Evolutionary conservation across 768 basidiomycete genomes (phyloP).

Genomic region (Auriscalpium microsporum): DNA sequence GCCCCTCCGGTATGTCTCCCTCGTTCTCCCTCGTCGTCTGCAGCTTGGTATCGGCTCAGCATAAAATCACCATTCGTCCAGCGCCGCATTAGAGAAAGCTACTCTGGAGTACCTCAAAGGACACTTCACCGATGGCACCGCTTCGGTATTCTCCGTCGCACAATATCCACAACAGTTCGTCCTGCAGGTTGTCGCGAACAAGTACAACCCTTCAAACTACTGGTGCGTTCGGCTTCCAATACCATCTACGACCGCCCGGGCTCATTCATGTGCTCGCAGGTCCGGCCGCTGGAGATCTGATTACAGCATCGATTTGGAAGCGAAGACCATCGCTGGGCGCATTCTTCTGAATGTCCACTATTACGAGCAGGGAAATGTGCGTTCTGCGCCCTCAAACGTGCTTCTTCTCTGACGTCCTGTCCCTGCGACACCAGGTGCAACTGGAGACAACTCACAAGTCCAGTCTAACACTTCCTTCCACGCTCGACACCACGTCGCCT

Average conservation of each 20-base stretch:
- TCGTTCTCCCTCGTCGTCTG: background rate
- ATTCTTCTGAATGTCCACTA: conserved; percentile 88
- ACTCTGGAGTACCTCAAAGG: conserved; percentile 60
- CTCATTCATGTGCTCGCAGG: conserved; percentile 35
- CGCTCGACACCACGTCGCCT: conserved; percentile 44
- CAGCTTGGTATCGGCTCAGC: background rate
- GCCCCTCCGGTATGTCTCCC: conserved; percentile 54
- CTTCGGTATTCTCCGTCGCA: conserved; percentile 57
- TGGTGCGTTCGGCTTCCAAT: conserved; percentile 46
- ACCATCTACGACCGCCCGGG: background rate
- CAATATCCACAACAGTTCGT: conserved; percentile 42
- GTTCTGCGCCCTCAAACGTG: conserved; percentile 15
- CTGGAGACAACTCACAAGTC: conserved; percentile 66
- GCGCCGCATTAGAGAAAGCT: conserved; percentile 62
- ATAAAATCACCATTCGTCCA: conserved; percentile 21
- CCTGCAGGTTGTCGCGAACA: conserved; percentile 87
- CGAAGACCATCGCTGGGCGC: conserved; percentile 56
- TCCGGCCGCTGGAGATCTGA: conserved; percentile 92
- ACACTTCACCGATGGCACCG: conserved; percentile 79
- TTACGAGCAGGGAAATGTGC: conserved; percentile 93
- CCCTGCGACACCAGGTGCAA: conserved; percentile 59
- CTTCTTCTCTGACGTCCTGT: background rate
- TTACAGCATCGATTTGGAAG: conserved; percentile 64
- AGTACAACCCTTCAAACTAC: conserved; percentile 89
- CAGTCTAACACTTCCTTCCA: conserved; percentile 54